Evolutionary conservation across 1,284 basidiomycete genomes (phyloP).

Genomic region (Mycena citricolor): DNA sequence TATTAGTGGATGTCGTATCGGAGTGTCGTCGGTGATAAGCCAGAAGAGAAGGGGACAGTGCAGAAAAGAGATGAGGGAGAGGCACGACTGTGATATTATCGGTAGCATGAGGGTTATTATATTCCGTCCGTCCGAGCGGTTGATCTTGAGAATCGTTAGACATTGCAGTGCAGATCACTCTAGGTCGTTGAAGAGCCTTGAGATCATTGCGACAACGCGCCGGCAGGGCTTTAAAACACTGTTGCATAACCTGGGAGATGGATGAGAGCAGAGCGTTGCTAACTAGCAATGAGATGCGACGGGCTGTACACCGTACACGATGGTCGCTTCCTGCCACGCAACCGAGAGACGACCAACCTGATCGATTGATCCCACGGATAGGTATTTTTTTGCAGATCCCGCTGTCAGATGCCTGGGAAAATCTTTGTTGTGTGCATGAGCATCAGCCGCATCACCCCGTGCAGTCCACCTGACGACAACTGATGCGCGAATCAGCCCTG

Average conservation of each 20-base stretch:
- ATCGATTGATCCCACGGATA: too few relatives aligned
- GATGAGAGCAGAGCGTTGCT: conserved; percentile 22
- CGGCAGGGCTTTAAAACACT: conserved; percentile 26
- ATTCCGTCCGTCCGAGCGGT: conserved; percentile 32
- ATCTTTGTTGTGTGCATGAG: too few relatives aligned
- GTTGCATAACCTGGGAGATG: conserved; percentile 37
- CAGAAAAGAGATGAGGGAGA: conserved; percentile 38
- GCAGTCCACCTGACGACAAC: too few relatives aligned
- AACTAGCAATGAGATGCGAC: conserved; percentile 28
- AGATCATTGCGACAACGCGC: conserved; percentile 26
- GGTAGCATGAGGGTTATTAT: conserved; percentile 26
- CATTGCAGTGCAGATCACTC: conserved; percentile 47
- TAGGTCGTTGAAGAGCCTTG: conserved; percentile 24
- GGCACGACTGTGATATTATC: conserved; percentile 49
- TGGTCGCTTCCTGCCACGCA: conserved; percentile 21
- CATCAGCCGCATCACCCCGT: too few relatives aligned
- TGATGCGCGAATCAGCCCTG: too few relatives aligned
- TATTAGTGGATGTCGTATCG: conserved; percentile 28
- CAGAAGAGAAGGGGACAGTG: conserved; percentile 32
- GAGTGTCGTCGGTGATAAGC: conserved; percentile 34
- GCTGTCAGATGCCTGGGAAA: too few relatives aligned
- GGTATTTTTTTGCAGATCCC: too few relatives aligned
- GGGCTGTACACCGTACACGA: conserved; percentile 35
- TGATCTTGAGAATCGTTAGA: conserved; percentile 28
- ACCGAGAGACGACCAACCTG: conserved; percentile 9